Evolutionary conservation across 169 alveolate species (phyloP).

Genomic region (Babesia ovis): DNA sequence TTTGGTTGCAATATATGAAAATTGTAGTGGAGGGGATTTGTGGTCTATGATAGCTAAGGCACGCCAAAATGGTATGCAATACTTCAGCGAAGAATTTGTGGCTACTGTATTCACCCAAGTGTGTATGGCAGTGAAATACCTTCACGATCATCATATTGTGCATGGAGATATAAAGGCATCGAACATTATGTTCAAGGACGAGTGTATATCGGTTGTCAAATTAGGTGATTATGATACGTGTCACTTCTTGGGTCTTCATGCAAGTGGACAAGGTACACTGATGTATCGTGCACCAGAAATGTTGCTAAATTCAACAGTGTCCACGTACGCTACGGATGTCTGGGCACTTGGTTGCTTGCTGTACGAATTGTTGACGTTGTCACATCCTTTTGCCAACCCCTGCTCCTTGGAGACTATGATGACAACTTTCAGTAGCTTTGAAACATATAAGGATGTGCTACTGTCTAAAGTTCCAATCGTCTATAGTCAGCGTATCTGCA

Average conservation of each 20-base stretch:
- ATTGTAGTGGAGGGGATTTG: slow-evolving; percentile 37
- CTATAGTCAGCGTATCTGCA: not conserved
- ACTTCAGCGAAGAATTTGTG: slow-evolving; percentile 1
- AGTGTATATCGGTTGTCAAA: not conserved
- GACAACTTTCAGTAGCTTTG: not conserved
- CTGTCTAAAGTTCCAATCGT: slow-evolving; percentile 1
- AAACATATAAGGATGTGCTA: not conserved
- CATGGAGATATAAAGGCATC: slow-evolving; percentile 50
- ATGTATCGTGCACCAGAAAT: slow-evolving; percentile 46
- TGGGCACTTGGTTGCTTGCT: slow-evolving; percentile 71
- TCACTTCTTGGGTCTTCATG: not conserved
- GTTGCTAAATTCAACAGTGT: not conserved
- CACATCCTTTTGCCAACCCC: slow-evolving; percentile 58
- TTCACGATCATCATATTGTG: not conserved
- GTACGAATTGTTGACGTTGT: slow-evolving; percentile 67
- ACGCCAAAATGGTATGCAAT: not conserved
- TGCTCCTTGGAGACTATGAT: slow-evolving; percentile 21
- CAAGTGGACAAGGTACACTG: not conserved
- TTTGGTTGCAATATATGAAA: slow-evolving; percentile 16
- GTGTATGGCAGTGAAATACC: slow-evolving; percentile 10
- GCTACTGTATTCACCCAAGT: slow-evolving; percentile 9
- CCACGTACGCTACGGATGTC: slow-evolving; percentile 43
- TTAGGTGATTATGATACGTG: slow-evolving; percentile 38
- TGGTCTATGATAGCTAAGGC: not conserved
- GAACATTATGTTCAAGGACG: slow-evolving; percentile 14